A percentile compares a stretch with the other conserved stretches of the same genome.
phyloP scores from a whole-genome alignment of 2,329 filamentous ascomycete genomes.

The Penicillium sumatraense region DNA sequence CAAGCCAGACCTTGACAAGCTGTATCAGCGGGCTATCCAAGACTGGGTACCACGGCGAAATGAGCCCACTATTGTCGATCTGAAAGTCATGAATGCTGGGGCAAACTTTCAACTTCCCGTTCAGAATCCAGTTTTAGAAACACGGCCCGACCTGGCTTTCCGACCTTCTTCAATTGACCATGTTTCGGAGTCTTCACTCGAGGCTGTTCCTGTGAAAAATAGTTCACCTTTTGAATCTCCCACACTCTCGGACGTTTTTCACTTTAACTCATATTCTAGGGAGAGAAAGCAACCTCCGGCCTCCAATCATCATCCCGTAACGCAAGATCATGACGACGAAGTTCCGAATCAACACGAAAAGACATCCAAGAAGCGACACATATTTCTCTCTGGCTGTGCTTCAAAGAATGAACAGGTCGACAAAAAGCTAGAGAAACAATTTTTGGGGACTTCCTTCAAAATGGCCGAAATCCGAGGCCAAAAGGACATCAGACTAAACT shows the following conservation, averaged over 20 bases:
- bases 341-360: neutral
- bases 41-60: neutral
- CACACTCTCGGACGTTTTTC: neutral
- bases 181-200: constrained; percentile 7
- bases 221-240: neutral
- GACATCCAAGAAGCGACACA: neutral
- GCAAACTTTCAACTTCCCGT: too few relatives aligned
- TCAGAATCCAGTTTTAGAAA: neutral
- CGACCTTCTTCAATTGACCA: neutral
- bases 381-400: neutral
- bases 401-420: neutral
- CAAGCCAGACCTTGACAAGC: neutral
- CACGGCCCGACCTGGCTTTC: neutral
- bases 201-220: neutral
- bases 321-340: neutral
- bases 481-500: neutral
- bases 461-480: neutral
- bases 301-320: neutral
- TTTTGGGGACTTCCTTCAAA: neutral
- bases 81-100: neutral
- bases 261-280: too few relatives aligned
- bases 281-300: neutral
- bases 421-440: neutral
- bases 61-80: constrained; percentile 1
- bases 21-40: neutral